Evolutionary conservation across 164 flowering plant genomes (phyloP).

Genomic region (Annona cherimola): DNA sequence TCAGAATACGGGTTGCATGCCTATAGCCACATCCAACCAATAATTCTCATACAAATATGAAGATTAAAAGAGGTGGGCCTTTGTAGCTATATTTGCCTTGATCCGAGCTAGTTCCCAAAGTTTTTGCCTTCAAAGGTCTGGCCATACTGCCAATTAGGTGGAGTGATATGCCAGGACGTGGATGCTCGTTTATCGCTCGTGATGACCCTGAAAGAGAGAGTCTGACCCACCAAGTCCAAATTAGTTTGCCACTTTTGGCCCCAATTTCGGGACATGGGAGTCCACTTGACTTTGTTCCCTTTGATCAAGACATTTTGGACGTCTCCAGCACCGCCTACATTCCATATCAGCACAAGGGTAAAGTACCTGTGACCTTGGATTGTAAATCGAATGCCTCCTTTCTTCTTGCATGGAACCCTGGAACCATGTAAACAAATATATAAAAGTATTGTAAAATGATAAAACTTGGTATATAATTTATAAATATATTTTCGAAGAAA

Average conservation of each 20-base stretch:
- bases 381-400: constrained; percentile 61
- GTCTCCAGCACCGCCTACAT: constrained; percentile 83
- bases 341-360: constrained; percentile 47
- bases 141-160: constrained; percentile 59
- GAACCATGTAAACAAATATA: no score
- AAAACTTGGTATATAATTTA: no score
- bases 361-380: constrained; percentile 48
- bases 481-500: no score
- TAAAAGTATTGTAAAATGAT: no score
- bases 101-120: no score
- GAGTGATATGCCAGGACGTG: constrained; percentile 52
- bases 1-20: no score
- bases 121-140: constrained; percentile 69
- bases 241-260: constrained; percentile 53
- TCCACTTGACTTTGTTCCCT: constrained; percentile 43
- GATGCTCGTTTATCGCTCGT: constrained; percentile 49
- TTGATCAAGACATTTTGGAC: constrained; percentile 41
- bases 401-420: constrained; percentile 62
- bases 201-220: constrained; percentile 48
- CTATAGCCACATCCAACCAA: no score
- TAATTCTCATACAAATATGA: no score
- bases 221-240: constrained; percentile 32
- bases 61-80: no score
- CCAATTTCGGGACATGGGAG: constrained; percentile 46
- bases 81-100: no score